Evolutionary conservation across 2,329 filamentous ascomycete genomes (phyloP).

Genomic region (Botrytis pseudocinerea): DNA sequence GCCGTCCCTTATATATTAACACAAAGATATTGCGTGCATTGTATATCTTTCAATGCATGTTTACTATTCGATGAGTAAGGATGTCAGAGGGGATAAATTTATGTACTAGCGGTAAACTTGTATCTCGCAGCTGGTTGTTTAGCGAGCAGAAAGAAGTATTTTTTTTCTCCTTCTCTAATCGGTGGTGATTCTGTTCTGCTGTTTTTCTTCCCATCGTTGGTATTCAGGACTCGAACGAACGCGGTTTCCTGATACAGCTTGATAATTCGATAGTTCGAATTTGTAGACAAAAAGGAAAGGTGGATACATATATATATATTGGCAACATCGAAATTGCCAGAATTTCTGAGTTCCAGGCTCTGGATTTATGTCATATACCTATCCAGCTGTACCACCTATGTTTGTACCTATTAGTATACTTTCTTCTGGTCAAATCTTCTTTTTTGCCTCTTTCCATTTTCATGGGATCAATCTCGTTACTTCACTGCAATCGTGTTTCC

Average conservation of each 20-base stretch:
- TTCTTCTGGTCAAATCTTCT: background rate
- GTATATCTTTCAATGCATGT: background rate
- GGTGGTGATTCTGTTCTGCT: background rate
- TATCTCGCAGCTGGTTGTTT: background rate
- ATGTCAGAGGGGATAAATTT: background rate
- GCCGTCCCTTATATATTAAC: background rate
- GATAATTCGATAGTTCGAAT: background rate
- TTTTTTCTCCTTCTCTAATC: background rate
- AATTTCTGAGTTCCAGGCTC: fast-evolving
- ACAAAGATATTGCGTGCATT: background rate
- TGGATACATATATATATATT: background rate
- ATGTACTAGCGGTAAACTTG: background rate
- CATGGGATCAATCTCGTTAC: background rate
- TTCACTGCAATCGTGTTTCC: background rate
- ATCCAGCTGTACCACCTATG: background rate
- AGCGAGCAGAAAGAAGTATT: background rate
- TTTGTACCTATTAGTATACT: background rate
- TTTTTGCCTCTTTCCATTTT: background rate
- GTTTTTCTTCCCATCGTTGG: background rate
- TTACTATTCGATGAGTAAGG: background rate
- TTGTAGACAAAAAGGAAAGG: background rate
- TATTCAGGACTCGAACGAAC: background rate
- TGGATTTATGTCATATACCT: background rate
- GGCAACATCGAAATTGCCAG: background rate
- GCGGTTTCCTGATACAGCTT: background rate